Evolutionary conservation across 1,284 basidiomycete species (phyloP), one percentile per base, ranked within the genome.

Genomic region (Leccinum subspadiceum): DNA sequence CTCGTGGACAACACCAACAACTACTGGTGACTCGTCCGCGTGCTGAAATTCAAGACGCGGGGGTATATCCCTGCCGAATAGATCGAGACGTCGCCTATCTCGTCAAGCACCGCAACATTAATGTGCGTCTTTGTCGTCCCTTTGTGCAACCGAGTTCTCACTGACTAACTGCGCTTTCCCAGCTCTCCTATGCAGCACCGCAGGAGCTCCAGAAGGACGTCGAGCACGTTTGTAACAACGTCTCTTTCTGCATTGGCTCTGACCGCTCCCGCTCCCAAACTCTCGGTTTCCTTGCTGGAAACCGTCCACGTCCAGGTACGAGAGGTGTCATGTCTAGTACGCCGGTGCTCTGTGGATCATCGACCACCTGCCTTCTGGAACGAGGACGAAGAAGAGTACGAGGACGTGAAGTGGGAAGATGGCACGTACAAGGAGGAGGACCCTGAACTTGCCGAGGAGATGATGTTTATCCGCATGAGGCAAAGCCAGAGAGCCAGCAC

Each of bases 51-150:
- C 94, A 98, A 75, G 96, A 98, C 70, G 94, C 99, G 33, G n/a
- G 96, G 96, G 1, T 99, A 99, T 76, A 99, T 99, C 57, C 96
- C 96, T 13, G 96, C 96, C 0, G 96, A 99, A 78, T 98, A 99
- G 75, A 98, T 99, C 69, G 96, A 99, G 76, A 99, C 97, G 0
- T 99, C 22, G 96, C 96, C 0, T 81, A 97, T 61, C 81, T 99
- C 60, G 98, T 99, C 80, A 98, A 98, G 75, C 95, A 98, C 73
- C 84, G 96, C 41, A 99, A 99, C 75, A 92, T 99, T 60, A 96
- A 98, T 73, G 91, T 96, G 72, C 76, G 92, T 81, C 7, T 54
- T 50, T 24, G 8, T 24, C 2, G 52, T 17, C 53, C 53, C 3
- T 17, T 54, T 4, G 37, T 48, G 13, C 6, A 31, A 31, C 24